Evolutionary conservation across 2,329 filamentous ascomycete genomes (phyloP), one percentile per base, ranked within the genome.

Genomic region (Chrysoporthe cubensis): DNA sequence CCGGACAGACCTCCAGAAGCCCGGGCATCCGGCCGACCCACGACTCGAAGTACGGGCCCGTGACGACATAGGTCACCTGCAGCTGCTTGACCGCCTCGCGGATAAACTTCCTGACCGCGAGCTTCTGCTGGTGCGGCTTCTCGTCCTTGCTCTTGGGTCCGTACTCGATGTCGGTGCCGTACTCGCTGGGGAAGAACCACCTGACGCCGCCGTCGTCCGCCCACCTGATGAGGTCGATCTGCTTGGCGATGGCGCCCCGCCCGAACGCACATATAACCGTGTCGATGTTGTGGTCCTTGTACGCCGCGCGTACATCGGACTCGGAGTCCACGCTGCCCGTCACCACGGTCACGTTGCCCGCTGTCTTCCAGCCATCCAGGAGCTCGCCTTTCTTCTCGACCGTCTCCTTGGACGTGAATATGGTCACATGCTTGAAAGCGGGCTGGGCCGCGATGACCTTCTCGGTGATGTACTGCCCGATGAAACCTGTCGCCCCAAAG

Each of bases 111-210:
- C 90, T 83, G n/a, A 92, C 88, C 73, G 88, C 86, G 64, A 92
- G 82, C 76, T 93, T 93, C 66, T 83, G 78, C 78, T 92, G 90
- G 74, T 93, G 90, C 2, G 90, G 88, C 73, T 84, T 86, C 77
- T 93, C 90, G 9, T 78, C 72, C 2, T 82, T 81, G 16, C 88
- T 91, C 32, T 82, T 74, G 0, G 86, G 80, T 32, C 82, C 80
- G 73, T 90, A 89, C 74, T 89, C 88, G 59, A 88, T 85, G 73
- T 89, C 89, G 1, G 87, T 91, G 66, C 87, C 87, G 73, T 88
- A 91, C 75, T 91, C 89, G 8, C 87, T 90, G 0, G 90, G 89
- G 71, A 90, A 85, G 79, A 92, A 90, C 80, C 86, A 86, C 70
- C 84, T 83, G 43, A 91, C 84, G 34, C 78, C 82, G 2, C 79